phyloP scores from a whole-genome alignment of 2,329 filamentous ascomycete species.

The Nannizziopsis barbatae region DNA sequence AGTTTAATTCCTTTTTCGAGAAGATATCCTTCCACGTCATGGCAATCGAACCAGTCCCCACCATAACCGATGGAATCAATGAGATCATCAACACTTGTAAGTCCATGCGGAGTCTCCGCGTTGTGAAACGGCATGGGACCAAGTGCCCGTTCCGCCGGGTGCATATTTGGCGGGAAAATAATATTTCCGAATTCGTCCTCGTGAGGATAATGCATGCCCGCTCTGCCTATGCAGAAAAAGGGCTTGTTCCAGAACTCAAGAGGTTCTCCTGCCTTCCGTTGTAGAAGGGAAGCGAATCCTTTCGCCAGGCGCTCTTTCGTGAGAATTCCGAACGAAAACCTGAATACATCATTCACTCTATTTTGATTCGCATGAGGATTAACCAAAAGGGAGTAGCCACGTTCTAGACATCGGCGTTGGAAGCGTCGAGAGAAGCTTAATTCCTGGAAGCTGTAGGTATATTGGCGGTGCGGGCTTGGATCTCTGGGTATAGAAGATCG shows the following conservation, averaged over 20 bases:
- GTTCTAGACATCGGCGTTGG: conserved; percentile 55
- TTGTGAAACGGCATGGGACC: conserved; percentile 16
- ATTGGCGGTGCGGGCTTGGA: not conserved
- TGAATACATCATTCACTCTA: conserved; percentile 19
- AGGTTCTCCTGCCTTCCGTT: conserved; percentile 12
- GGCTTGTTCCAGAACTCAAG: conserved; percentile 19
- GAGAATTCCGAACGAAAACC: conserved; percentile 21
- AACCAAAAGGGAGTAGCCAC: conserved; percentile 48
- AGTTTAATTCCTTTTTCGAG: conserved; percentile 31
- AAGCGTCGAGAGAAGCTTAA: conserved; percentile 60
- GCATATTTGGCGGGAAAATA: conserved; percentile 25
- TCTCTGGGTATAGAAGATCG: not conserved
- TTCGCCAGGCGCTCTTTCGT: conserved; percentile 12
- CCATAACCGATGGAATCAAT: conserved; percentile 48
- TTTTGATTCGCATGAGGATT: conserved; percentile 17
- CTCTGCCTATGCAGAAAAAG: conserved; percentile 45
- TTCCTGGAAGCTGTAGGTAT: conserved; percentile 55
- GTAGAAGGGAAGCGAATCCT: conserved; percentile 4
- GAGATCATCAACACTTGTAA: conserved; percentile 21
- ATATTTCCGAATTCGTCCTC: conserved; percentile 29
- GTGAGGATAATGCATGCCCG: conserved; percentile 53
- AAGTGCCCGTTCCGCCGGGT: conserved; percentile 20
- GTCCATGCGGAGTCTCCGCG: conserved; percentile 10
- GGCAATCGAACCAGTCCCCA: conserved; percentile 64
- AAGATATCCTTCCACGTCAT: conserved; percentile 67